A percentile compares a stretch with the other conserved stretches of the same genome.
phyloP scores from a whole-genome alignment of 1,284 basidiomycete species.

The Marasmius tenuissimus region DNA sequence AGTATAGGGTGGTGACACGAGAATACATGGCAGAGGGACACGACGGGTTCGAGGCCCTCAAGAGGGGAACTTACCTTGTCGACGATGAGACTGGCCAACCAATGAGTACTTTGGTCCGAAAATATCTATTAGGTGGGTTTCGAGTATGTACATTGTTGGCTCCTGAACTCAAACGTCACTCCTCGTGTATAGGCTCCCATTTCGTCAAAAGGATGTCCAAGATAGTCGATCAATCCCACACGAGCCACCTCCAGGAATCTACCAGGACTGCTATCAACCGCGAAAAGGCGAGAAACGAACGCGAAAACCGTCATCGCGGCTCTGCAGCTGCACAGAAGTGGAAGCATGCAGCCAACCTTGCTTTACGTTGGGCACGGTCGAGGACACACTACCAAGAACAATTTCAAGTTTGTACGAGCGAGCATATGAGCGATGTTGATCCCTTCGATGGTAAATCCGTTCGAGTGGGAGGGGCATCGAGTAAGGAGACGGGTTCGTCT shows the following conservation, averaged over 20 bases:
- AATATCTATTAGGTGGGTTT: slow-evolving; percentile 77
- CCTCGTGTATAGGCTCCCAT: slow-evolving; percentile 51
- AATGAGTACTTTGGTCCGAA: slow-evolving; percentile 81
- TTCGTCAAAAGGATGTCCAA: slow-evolving; percentile 64
- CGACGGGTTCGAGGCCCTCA: slow-evolving; percentile 79
- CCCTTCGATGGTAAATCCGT: slow-evolving; percentile 61
- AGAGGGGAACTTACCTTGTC: slow-evolving; percentile 68
- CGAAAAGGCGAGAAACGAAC: slow-evolving; percentile 36
- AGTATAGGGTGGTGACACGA: slow-evolving; percentile 77
- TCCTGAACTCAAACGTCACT: not conserved
- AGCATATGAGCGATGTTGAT: slow-evolving; percentile 81
- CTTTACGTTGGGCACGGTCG: slow-evolving; percentile 48
- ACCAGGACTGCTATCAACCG: slow-evolving; percentile 44
- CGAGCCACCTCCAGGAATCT: slow-evolving; percentile 36
- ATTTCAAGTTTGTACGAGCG: slow-evolving; percentile 57
- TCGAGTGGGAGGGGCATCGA: slow-evolving; percentile 31
- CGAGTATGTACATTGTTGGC: not conserved
- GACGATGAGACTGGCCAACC: slow-evolving; percentile 86
- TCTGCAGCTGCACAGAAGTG: slow-evolving; percentile 41
- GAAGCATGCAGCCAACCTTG: slow-evolving; percentile 46
- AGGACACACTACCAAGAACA: slow-evolving; percentile 59
- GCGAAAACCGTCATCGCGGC: slow-evolving; percentile 20
- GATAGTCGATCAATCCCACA: slow-evolving; percentile 27
- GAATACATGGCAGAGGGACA: slow-evolving; percentile 79
- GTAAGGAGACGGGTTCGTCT: slow-evolving; percentile 23